Base-by-base conservation (phyloP, 306 rosid genomes). In the Astragalus membranaceus region DNA sequence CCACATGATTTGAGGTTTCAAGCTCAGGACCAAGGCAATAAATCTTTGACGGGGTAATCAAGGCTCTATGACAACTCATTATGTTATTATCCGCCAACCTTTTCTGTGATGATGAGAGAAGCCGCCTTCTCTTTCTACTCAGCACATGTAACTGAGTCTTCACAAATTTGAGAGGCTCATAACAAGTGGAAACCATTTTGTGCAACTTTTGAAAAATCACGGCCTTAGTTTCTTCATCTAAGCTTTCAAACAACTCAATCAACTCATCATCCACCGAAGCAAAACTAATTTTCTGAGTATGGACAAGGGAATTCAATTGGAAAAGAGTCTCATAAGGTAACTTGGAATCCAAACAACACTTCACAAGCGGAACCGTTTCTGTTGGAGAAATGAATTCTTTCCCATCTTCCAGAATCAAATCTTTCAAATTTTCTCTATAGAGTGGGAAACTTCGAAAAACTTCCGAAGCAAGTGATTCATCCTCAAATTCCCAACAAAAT, bases 11-110 rank as follows among this genome's bases (percentile, higher is more conserved):
- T 46, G 96, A 87, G 37, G 84, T 93, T 83, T 93, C 98, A 58
- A 88, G 90, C 84, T 93, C 98, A 23, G 98, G 98, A 32, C 98
- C 97, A 17, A 88, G 80, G 76, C 98, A 93, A 77, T 81, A 88
- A 72, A 93, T 90, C 81, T 86, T 93, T 3, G 87, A 53, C 2
- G 98, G 97, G 65, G 97, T 93, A 80, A 93, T 75, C 62, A 93
- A 75, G 57, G 87, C 94, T 83, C 98, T 87, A 58, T 90, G 96
- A 67, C 96, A 88, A 59, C 92, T 90, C 98, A 93, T 93, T 69
- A 93, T 67, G 44, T 90, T 93, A 73, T 60, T 79, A 39, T 87
- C 77, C 20, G 20, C 56, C 79, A 85, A 59, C 68, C 88, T 89
- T 69, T 72, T 72, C 26, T 78, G 77, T 0, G 76, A 50, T 5